Base-by-base conservation (phyloP, 805 yeast species). In the Candida vartiovaarae region DNA sequence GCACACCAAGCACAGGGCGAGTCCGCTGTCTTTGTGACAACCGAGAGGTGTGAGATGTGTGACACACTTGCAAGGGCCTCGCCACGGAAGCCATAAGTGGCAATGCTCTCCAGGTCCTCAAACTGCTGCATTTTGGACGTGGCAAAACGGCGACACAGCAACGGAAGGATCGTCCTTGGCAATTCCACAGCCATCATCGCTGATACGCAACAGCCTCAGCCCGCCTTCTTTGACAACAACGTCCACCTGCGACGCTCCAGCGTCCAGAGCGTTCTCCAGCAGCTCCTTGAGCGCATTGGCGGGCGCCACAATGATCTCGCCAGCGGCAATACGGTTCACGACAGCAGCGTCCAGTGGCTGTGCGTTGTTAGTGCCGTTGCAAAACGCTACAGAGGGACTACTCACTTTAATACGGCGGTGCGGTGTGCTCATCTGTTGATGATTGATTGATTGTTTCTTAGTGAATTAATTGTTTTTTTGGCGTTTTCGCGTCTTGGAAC, bases 11-110 rank as follows among this genome's bases (percentile, higher is more conserved):
- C 97, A 55, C 87, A 74, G 0, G 72, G 65, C 1, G 80, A 74
- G 1, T 65, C 72, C 6, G 51, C 56, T 0, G 84, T 78, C 62
- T 85, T 89, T 0, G 97, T 86, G 2, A 81, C 72, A 5, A 93
- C 95, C 0, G 87, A 72, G 2, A 93, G 66, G 45, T 89, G 82
- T 0, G 97, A 74, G 23, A 93, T 82, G 57, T 91, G 96, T 0
- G 96, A 88, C 6, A 93, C 90, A 58, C 93, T 82, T 2, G 98
- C 96, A 39, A 93, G 68, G 0, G 99, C 99, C 62, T 93, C 99
- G 11, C 99, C 99, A 43, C 99, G 72, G 60, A 93, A 93, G 4
- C 99, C 99, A 61, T 88, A 88, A 0, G 98, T 90, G 24, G 75
- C 67, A 25, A 93, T 76, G 4, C 71, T 61, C 40, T 68, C 67